Base-by-base conservation (phyloP, 148 eudicot genomes). In the Spergularia marina region DNA sequence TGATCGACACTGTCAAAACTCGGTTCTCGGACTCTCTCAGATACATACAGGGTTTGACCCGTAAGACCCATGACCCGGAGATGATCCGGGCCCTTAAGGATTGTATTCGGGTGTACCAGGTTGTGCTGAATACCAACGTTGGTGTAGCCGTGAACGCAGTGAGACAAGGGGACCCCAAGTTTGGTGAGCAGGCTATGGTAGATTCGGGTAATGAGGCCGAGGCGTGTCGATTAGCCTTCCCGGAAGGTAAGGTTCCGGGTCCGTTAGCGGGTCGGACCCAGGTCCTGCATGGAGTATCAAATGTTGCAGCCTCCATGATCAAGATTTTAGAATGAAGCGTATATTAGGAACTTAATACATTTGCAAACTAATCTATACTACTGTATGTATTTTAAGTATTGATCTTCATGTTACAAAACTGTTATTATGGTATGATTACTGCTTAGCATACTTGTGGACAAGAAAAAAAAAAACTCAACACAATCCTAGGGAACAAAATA, bases 181-280 rank as follows among this genome's bases (percentile, higher is more conserved):
- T 85, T n/a, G 87, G 85, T 4, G 87, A 82, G 11, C 59, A 80
- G 55, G 87, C 87, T 10, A 85, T 85, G 87, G n/a, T 67, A 47
- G 85, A 82, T 74, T 71, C 87, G 17, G 85, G 83, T 55, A 82
- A 76, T 20, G 85, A 79, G 66, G 85, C 85, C 7, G 73, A 76
- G 34, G 79, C 77, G 6, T 85, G 87, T 54, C 68, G 30, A 49
- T 57, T 8, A 15, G 71, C 57, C 2, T 85, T 74, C 15, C 73
- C 70, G 53, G 65, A 4, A 15, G 76, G 70, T n/a, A 65, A 56
- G 75, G 68, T 40, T 4, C 85, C 78, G 6, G 65, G 63, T 61
- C 62, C 20, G 65, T 4, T 85, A 20, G 47, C 53, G 73, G 81
- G 77, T 52, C 78, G 77, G 60, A 77, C 77, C 3, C 71, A 10